Percentiles rank a stretch among this genome's conserved stretches.
Evolutionary conservation across 306 rosid species (phyloP).

Genomic region (Rosa rugosa): DNA sequence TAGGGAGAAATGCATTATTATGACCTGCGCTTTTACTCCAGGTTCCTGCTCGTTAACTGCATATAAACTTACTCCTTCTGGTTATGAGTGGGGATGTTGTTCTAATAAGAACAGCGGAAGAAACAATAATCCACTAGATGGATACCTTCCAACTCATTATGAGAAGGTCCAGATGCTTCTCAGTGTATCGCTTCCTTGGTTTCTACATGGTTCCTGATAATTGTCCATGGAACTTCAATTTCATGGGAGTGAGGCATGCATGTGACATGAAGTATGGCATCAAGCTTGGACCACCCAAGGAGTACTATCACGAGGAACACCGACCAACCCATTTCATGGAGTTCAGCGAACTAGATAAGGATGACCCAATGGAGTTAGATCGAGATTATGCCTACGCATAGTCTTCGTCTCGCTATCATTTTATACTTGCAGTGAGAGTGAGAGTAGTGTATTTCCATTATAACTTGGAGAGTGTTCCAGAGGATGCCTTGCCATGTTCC

Average conservation of each 20-base stretch:
- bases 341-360: slow-evolving; percentile 88
- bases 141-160: slow-evolving; percentile 93
- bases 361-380: slow-evolving; percentile 76
- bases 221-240: slow-evolving; percentile 96
- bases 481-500: not conserved
- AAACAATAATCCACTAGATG: slow-evolving; percentile 73
- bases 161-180: slow-evolving; percentile 99
- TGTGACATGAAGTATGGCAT: slow-evolving; percentile 86
- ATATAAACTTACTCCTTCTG: slow-evolving; percentile 92
- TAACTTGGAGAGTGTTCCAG: not conserved
- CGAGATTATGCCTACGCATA: slow-evolving; percentile 71
- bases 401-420: not conserved
- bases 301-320: slow-evolving; percentile 90
- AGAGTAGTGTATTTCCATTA: not conserved
- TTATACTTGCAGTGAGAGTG: not conserved
- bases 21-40: slow-evolving; percentile 98
- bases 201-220: slow-evolving; percentile 94
- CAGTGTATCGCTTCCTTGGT: slow-evolving; percentile 91
- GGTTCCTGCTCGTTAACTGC: slow-evolving; percentile 96
- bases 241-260: slow-evolving; percentile 93
- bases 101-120: slow-evolving; percentile 80
- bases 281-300: slow-evolving; percentile 85
- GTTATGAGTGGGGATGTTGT: slow-evolving; percentile 92
- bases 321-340: slow-evolving; percentile 93
- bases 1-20: slow-evolving; percentile 82